These are phyloP conservation scores for Mrakia gelida DNA, from an alignment of 768 basidiomycete species.

Conservation along the genomic window DNA sequence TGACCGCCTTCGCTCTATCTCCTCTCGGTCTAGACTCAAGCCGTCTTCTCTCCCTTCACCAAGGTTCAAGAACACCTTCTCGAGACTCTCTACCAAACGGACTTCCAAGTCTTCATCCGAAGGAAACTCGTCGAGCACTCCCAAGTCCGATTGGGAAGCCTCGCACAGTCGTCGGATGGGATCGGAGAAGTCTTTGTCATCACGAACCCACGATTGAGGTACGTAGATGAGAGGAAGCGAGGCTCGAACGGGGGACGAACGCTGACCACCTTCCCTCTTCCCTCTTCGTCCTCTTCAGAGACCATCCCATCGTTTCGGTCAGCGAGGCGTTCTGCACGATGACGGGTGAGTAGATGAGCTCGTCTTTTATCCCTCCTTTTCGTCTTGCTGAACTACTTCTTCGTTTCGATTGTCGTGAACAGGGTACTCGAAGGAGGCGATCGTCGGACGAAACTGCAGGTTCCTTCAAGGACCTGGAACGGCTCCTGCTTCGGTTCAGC, in stretches of 20 bases:
- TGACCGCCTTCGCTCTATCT: too few relatives aligned
- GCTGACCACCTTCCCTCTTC: too few relatives aligned
- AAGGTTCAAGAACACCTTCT: background rate
- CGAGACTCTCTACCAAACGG: background rate
- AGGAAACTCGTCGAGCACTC: constrained; percentile 24
- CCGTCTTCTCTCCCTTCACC: constrained; percentile 3
- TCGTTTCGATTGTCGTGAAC: too few relatives aligned
- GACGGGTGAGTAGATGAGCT: too few relatives aligned
- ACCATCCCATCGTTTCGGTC: constrained; percentile 27
- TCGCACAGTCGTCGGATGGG: background rate
- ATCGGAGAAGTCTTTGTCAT: constrained; percentile 8
- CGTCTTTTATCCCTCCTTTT: too few relatives aligned
- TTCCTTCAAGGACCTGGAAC: constrained; percentile 30
- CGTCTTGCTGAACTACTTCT: too few relatives aligned
- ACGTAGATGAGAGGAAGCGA: too few relatives aligned
- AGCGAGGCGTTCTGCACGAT: background rate
- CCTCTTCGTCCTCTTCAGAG: too few relatives aligned
- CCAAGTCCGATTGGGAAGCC: constrained; percentile 17
- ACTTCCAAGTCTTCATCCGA: constrained; percentile 23
- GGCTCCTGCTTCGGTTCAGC: constrained; percentile 9
- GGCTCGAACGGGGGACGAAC: too few relatives aligned
- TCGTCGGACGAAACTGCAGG: constrained; percentile 26
- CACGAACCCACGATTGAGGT: constrained; percentile 8
- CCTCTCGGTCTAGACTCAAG: background rate
- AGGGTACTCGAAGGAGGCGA: background rate